Conservation (phyloP, 495 filamentous ascomycete species). For the Patellaria atrata region DNA sequence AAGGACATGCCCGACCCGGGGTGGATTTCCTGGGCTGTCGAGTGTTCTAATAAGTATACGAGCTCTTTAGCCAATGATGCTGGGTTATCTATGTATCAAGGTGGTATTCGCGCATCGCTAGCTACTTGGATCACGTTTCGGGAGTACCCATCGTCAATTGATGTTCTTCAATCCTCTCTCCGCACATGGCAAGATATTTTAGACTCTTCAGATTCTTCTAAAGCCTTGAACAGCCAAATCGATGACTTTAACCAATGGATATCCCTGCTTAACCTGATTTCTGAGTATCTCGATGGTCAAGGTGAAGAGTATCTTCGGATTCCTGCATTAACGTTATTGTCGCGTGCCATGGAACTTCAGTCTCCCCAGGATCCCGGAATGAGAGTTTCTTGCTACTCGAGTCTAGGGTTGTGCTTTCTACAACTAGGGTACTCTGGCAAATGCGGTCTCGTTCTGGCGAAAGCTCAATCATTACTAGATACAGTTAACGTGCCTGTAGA, state of each 20-base stretch:
- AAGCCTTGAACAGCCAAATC: conserved; percentile 39
- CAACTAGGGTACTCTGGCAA: conserved; percentile 63
- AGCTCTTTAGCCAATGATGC: conserved; percentile 40
- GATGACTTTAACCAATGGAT: conserved; percentile 47
- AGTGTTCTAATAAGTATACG: conserved; percentile 12
- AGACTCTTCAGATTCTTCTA: conserved; percentile 32
- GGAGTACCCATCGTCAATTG: conserved; percentile 32
- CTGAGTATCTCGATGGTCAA: conserved; percentile 65
- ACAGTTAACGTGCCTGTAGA: conserved; percentile 28
- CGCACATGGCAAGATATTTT: conserved; percentile 38
- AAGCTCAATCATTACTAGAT: conserved; percentile 37
- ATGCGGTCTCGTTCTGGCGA: conserved; percentile 48
- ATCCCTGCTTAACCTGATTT: conserved; percentile 49
- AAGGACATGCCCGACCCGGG: conserved; percentile 6
- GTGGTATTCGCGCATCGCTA: conserved; percentile 45
- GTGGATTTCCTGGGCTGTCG: background rate
- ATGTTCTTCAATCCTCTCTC: conserved; percentile 35
- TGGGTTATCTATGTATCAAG: conserved; percentile 36
- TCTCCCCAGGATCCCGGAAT: conserved; percentile 19
- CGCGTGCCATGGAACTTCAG: conserved; percentile 42
- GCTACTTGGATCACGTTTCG: conserved; percentile 40
- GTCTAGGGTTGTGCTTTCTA: conserved; percentile 56
- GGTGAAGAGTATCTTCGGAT: conserved; percentile 37
- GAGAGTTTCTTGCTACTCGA: conserved; percentile 41
- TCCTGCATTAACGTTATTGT: conserved; percentile 34